Conservation (phyloP, 805 yeast genomes). For the Debaryomyces tyrocola region DNA sequence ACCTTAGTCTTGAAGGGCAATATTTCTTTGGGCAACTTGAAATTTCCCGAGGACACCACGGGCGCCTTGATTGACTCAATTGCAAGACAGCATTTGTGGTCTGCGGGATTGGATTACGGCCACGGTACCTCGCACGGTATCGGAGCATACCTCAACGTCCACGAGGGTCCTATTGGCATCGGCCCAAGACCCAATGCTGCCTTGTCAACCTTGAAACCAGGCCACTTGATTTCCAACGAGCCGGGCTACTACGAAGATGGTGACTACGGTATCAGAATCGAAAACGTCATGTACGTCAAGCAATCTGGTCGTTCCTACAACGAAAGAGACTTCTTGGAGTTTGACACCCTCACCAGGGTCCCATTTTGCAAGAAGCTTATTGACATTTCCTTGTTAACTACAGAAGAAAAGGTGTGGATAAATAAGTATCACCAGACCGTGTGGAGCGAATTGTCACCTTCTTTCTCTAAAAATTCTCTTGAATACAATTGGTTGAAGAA, state of each 20-base stretch:
- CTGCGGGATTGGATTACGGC: slow-evolving; percentile 54
- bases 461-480: slow-evolving; percentile 35
- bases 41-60: slow-evolving; percentile 56
- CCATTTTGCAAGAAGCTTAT: slow-evolving; percentile 83
- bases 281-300: slow-evolving; percentile 49
- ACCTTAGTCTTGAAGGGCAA: slow-evolving; percentile 62
- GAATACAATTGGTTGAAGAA: slow-evolving; percentile 51
- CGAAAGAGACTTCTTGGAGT: slow-evolving; percentile 59
- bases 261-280: slow-evolving; percentile 59
- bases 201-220: slow-evolving; percentile 44
- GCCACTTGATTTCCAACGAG: slow-evolving; percentile 58
- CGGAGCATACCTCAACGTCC: slow-evolving; percentile 61
- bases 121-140: slow-evolving; percentile 70
- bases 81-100: slow-evolving; percentile 62
- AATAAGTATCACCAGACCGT: slow-evolving; percentile 64
- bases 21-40: slow-evolving; percentile 46
- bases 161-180: slow-evolving; percentile 65
- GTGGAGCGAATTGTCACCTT: slow-evolving; percentile 46
- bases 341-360: slow-evolving; percentile 81
- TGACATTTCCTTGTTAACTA: slow-evolving; percentile 53
- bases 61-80: slow-evolving; percentile 56
- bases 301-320: slow-evolving; percentile 45
- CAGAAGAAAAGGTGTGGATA: slow-evolving; percentile 66
- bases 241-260: slow-evolving; percentile 65
- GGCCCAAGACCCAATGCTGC: slow-evolving; percentile 55